phyloP scores from a whole-genome alignment of 495 filamentous ascomycete species.

The Rostrohypoxylon terebratum region DNA sequence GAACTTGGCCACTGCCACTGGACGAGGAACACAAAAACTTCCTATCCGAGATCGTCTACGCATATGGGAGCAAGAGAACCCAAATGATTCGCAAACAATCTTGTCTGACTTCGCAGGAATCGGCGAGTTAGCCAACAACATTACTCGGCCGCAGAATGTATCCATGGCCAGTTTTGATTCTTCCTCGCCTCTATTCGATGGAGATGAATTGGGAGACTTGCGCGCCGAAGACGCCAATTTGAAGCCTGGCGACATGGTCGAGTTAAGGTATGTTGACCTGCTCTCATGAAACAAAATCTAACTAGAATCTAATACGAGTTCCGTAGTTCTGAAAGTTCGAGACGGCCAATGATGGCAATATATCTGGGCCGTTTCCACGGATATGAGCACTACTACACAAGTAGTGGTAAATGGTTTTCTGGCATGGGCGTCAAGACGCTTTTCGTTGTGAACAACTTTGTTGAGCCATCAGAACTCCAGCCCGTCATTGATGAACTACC shows the following conservation, averaged over 20 bases:
- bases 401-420: slow-evolving; percentile 78
- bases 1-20: slow-evolving; percentile 43
- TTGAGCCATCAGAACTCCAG: slow-evolving; percentile 65
- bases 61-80: slow-evolving; percentile 66
- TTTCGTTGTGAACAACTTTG: slow-evolving; percentile 75
- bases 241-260: slow-evolving; percentile 79
- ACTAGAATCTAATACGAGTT: slow-evolving; percentile 14
- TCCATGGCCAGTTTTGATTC: slow-evolving; percentile 55
- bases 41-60: slow-evolving; percentile 64
- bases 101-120: slow-evolving; percentile 51
- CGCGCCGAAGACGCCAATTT: slow-evolving; percentile 55
- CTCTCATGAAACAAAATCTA: too few relatives aligned
- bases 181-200: slow-evolving; percentile 50
- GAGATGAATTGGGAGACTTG: slow-evolving; percentile 56
- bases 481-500: slow-evolving; percentile 75
- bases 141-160: slow-evolving; percentile 46
- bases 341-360: slow-evolving; percentile 69
- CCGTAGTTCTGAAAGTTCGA: slow-evolving; percentile 50
- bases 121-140: slow-evolving; percentile 46
- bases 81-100: slow-evolving; percentile 50
- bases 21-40: neutral
- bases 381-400: slow-evolving; percentile 77
- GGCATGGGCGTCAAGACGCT: slow-evolving; percentile 57
- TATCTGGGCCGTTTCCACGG: slow-evolving; percentile 73
- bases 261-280: slow-evolving; percentile 62